Evolutionary conservation across 2,329 filamentous ascomycete genomes (phyloP).

Genomic region (Zelopaecilomyces penicillatus): DNA sequence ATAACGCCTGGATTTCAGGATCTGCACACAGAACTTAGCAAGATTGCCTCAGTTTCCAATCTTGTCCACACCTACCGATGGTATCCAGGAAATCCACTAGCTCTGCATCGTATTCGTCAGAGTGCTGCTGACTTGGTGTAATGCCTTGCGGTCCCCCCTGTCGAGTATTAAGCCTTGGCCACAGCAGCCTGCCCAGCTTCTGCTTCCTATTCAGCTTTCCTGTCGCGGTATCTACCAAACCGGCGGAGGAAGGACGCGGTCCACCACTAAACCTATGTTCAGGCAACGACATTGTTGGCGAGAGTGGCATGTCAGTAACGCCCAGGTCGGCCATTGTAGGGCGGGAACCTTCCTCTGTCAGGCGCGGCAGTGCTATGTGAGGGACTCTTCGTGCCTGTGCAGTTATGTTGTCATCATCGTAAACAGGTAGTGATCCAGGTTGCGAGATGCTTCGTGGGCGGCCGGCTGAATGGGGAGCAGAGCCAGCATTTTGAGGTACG

Average conservation of each 20-base stretch:
- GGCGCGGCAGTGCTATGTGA: constrained; percentile 27
- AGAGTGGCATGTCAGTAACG: constrained; percentile 13
- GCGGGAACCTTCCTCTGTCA: constrained; percentile 30
- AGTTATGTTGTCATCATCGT: constrained; percentile 12
- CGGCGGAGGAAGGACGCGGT: background rate
- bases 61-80: constrained; percentile 23
- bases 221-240: constrained; percentile 4
- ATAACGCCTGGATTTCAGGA: constrained; percentile 73
- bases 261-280: constrained; percentile 6
- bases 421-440: constrained; percentile 17
- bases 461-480: too few relatives aligned
- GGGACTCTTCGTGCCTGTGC: constrained; percentile 23
- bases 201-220: constrained; percentile 12
- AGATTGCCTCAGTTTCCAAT: background rate
- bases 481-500: too few relatives aligned
- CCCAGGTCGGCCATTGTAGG: constrained; percentile 29
- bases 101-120: constrained; percentile 30
- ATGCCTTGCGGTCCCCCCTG: background rate
- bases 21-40: constrained; percentile 42
- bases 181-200: constrained; percentile 18
- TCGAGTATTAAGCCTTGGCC: constrained; percentile 15
- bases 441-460: constrained; percentile 30
- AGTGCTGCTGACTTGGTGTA: background rate
- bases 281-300: constrained; percentile 20
- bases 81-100: constrained; percentile 33